Evolutionary conservation across 2,329 filamentous ascomycete genomes (phyloP).

Genomic region (Lachnellula hyalina): DNA sequence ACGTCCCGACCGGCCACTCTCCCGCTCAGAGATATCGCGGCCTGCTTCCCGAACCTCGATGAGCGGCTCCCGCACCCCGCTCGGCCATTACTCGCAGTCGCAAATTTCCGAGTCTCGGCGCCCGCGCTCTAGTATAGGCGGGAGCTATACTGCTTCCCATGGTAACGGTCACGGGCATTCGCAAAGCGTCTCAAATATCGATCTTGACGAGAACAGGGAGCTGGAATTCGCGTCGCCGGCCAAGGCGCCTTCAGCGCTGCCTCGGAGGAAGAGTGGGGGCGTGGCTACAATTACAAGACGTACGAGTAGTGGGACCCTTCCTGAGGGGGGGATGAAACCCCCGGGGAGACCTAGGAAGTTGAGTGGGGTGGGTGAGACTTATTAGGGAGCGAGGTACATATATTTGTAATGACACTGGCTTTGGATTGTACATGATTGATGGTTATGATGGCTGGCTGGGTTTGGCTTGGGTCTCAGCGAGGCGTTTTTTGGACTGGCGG

Average conservation of each 20-base stretch:
- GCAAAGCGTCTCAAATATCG: conserved; percentile 30
- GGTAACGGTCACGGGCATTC: conserved; percentile 29
- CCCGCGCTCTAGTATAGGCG: conserved; percentile 30
- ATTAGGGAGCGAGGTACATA: conserved; percentile 32
- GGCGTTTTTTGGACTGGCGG: too few species aligned
- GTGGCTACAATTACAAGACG: conserved; percentile 25
- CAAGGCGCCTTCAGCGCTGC: conserved; percentile 39
- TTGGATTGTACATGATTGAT: conserved; percentile 19
- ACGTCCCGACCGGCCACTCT: conserved; percentile 27
- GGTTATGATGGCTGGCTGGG: conserved; percentile 7
- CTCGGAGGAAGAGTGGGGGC: conserved; percentile 46
- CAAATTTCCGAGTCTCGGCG: conserved; percentile 26
- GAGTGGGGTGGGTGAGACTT: conserved; percentile 53
- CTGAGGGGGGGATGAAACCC: conserved; percentile 23
- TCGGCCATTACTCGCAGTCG: conserved; percentile 32
- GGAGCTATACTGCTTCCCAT: conserved; percentile 25
- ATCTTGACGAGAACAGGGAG: conserved; percentile 26
- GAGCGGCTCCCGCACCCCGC: conserved; percentile 29
- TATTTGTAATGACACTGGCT: background rate
- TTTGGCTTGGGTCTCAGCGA: conserved; percentile 16
- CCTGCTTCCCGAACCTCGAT: conserved; percentile 30
- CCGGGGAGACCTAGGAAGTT: conserved; percentile 38
- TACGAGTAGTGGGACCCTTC: conserved; percentile 25
- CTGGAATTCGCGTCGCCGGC: conserved; percentile 38
- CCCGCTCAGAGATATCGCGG: conserved; percentile 27